Conservation (phyloP, 495 filamentous ascomycete species). For the Neurospora tetraspora region DNA sequence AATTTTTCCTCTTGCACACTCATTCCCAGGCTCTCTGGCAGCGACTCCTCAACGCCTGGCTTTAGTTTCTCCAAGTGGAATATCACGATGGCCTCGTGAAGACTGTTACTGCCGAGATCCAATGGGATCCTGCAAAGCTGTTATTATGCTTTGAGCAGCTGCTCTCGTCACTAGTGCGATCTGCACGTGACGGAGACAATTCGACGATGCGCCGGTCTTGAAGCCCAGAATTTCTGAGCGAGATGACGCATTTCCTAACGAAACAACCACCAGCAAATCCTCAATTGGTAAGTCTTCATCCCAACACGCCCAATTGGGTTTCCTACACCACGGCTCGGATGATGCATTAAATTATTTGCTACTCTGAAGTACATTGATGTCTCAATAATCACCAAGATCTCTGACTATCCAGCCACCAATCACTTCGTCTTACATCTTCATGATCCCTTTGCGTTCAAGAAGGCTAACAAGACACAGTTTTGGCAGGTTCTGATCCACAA, state of each 20-base stretch:
- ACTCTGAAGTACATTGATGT: conserved; percentile 48
- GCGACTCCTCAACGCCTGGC: not conserved
- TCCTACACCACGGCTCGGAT: conserved; percentile 20
- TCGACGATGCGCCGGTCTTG: not conserved
- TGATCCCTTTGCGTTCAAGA: not conserved
- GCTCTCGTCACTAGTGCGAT: not conserved
- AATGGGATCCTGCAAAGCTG: not conserved
- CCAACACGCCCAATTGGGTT: not conserved
- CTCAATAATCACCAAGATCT: conserved; percentile 51
- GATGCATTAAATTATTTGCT: conserved; percentile 55
- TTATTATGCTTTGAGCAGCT: not conserved
- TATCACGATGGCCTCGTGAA: not conserved
- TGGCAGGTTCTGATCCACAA: not conserved
- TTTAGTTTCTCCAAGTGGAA: not conserved
- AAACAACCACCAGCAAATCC: not conserved
- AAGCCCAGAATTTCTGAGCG: not conserved
- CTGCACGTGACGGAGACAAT: not conserved
- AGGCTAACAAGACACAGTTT: not conserved
- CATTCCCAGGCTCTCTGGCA: not conserved
- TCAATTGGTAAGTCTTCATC: conserved; percentile 8
- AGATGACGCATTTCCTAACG: not conserved
- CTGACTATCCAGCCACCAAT: conserved; percentile 31
- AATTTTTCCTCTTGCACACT: not conserved
- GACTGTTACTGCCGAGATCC: not conserved
- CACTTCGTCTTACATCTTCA: conserved; percentile 1